phyloP scores from a whole-genome alignment of 441 rosid species.

The Adansonia grandidieri region DNA sequence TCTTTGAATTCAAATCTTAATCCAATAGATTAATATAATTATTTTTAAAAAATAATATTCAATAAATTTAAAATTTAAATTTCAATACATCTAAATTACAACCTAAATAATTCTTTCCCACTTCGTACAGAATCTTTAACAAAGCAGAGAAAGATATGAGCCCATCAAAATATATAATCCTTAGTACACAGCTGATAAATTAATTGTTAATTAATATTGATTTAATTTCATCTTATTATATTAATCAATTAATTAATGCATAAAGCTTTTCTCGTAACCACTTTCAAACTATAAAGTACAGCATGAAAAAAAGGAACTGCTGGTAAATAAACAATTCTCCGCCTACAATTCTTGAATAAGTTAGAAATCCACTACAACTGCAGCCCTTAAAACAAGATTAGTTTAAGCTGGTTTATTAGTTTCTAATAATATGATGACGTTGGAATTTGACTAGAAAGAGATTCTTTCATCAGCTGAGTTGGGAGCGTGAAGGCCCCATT shows the following conservation, averaged over 20 bases:
- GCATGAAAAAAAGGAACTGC: no score
- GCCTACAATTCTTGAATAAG: constrained; percentile 41
- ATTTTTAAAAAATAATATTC: no score
- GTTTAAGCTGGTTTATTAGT: neutral
- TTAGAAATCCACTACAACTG: constrained; percentile 39
- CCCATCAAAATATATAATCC: neutral
- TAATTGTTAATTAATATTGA: neutral
- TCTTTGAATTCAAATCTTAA: no score
- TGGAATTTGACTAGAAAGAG: constrained; percentile 33
- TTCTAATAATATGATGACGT: constrained; percentile 48
- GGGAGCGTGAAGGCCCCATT: constrained; percentile 12
- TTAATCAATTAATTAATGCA: neutral
- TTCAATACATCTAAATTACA: no score
- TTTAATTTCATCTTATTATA: neutral
- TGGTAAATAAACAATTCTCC: neutral
- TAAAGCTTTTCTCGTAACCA: neutral
- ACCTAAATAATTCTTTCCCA: constrained; percentile 35
- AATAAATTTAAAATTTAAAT: no score
- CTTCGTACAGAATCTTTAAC: constrained; percentile 34
- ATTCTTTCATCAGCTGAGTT: constrained; percentile 21
- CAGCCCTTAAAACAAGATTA: constrained; percentile 24
- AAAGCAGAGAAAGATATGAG: no score
- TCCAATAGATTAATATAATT: no score
- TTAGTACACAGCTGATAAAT: neutral
- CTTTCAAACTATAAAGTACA: neutral